Evolutionary conservation across 306 rosid species (phyloP), one percentile per base, ranked within the genome.

Genomic region (Purshia tridentata): DNA sequence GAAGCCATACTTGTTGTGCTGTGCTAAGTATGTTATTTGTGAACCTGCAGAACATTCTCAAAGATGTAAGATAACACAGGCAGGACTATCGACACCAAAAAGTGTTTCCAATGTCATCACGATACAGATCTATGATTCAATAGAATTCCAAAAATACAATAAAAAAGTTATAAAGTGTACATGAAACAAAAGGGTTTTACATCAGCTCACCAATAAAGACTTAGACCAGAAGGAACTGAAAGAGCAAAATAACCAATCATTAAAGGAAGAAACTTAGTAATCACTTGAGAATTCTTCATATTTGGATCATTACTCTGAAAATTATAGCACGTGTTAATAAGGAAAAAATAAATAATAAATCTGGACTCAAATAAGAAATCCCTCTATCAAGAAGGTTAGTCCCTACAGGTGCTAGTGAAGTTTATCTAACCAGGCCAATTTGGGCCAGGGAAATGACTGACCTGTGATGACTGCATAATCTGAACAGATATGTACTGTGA

Each of bases 191-290:
- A 71, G 52, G 67, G 64, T 50, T 70, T 76, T 67, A 68, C 23
- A 39, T 72, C 20, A 61, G 72, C 95, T 84, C 76, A 95, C 99
- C 99, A 95, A 77, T 95, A 95, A 72, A 95, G 99, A 82, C 99
- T 92, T 74, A 95, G 85, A 78, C 99, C 99, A 18, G 99, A 95
- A 82, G 99, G 99, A 77, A 95, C 99, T 49, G 99, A 95, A 37
- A 95, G 96, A 49, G 99, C 79, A 84, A 95, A 95, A 76, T 95
- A 95, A 76, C 99, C 99, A 55, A 95, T 92, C 92, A 95, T 78
- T 73, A 95, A 83, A 5, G 98, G 99, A 79, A 95, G 96, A 76
- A 90, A 49, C 82, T 95, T 84, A 73, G 97, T 90, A 69, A 90
- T 63, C 51, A 80, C 83, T 77, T 88, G 99, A 76, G 98, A 84